Base-by-base conservation (phyloP, 495 filamentous ascomycete species). In the Penicillium angulare region DNA sequence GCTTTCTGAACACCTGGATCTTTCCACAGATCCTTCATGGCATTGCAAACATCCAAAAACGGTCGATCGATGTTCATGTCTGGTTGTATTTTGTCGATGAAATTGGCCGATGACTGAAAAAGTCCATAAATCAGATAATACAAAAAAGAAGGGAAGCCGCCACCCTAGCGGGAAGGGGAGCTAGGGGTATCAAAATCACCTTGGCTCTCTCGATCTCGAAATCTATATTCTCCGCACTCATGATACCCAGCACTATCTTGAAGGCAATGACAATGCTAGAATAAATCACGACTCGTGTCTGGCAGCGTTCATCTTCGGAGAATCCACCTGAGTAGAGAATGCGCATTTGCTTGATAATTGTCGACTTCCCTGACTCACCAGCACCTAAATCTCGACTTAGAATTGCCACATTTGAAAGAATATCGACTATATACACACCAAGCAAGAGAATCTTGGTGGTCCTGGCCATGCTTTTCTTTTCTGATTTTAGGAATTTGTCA, bases 291-390 rank as follows among this genome's bases (percentile, higher is more conserved):
- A 88, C 87, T 55, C 92, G 88, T 71, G 89, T 95, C 72, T 96
- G 90, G 55, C 92, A 83, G 56, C 92, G 87, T 67, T 98, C 93
- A 56, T 84, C 86, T 57, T 92, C 85, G 36, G 87, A 88, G 67
- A 97, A 97, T 16, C 95, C 93, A 65, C 89, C 82, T 32, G 89
- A 86, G 64, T 98, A 91, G 58, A 98, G 97, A 69, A 98, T 86
- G 63, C 92, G 91, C 93, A 98, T 98, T 78, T 98, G 93, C 76
- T 98, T 98, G 44, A 98, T 81, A 51, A 98, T 92, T 5, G 93
- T 98, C 7, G 93, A 98, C 67, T 98, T 98, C 35, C 93, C 93
- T 23, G 90, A 96, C 74, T 98, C 93, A 61, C 93, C 93, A 60
- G 93, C 93, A 66, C 93, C 93, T 97, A 38, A 10, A n/a, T n/a